These are phyloP conservation scores for Solidago caesia DNA, from an alignment of 129 eudicot species.

Conservation along the genomic window DNA sequence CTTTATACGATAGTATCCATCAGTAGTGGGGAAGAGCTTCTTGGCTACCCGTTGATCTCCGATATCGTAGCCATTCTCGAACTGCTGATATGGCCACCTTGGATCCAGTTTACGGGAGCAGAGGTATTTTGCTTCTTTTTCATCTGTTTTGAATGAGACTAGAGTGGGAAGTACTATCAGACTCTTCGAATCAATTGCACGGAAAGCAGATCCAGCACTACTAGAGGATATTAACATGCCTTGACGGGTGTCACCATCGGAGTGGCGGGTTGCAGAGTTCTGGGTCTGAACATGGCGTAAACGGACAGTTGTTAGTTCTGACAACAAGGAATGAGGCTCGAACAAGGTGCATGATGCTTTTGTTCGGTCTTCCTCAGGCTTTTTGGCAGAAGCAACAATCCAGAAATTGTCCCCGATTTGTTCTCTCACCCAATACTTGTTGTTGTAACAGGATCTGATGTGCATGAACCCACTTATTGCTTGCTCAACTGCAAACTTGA, in stretches of 20 bases:
- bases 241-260: not conserved
- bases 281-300: not conserved
- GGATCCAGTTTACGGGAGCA: not conserved
- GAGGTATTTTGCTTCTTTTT: not conserved
- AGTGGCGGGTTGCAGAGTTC: not conserved
- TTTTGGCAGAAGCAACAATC: not conserved
- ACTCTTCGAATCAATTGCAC: not conserved
- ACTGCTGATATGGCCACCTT: not conserved
- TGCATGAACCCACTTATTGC: not conserved
- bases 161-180: not conserved
- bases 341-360: constrained; percentile 13
- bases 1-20: constrained; percentile 13
- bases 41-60: not conserved
- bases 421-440: constrained; percentile 1
- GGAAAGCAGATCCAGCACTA: not conserved
- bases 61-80: not conserved
- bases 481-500: not conserved
- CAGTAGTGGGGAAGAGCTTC: not conserved
- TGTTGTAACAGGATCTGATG: constrained; percentile 23
- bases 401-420: fast-evolving
- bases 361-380: constrained; percentile 10
- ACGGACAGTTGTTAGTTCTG: not conserved
- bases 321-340: not conserved
- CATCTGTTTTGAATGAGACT: not conserved
- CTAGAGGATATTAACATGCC: not conserved